Conservation (phyloP, 345 rosid genomes). For the Crucihimalaya himalaica region DNA sequence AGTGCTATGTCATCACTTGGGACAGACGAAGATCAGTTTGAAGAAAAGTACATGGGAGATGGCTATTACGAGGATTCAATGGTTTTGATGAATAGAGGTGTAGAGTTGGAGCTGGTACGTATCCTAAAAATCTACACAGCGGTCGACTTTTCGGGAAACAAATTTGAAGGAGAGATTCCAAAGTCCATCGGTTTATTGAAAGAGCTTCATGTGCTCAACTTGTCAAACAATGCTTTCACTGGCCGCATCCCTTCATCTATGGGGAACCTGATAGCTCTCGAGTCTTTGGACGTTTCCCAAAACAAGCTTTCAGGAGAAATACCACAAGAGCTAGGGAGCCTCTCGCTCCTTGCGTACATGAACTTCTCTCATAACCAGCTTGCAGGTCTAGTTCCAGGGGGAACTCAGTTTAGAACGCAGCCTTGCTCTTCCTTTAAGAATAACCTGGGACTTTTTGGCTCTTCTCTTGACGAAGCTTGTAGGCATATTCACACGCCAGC, state of each 20-base stretch:
- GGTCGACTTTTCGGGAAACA: conserved; percentile 7
- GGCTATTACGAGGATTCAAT: neutral
- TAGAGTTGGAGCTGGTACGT: neutral
- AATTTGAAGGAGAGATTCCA: conserved; percentile 36
- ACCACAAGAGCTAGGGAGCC: neutral
- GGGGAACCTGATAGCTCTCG: neutral
- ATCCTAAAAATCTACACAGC: neutral
- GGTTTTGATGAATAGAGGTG: neutral
- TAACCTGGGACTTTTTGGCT: neutral
- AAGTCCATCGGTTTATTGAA: conserved; percentile 27
- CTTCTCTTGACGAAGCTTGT: neutral
- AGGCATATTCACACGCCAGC: neutral
- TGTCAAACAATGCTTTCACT: neutral
- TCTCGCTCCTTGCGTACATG: neutral
- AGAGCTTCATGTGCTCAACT: conserved; percentile 22
- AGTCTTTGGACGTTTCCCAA: neutral
- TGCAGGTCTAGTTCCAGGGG: neutral
- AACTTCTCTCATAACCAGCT: neutral
- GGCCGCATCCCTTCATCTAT: neutral
- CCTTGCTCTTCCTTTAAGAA: neutral
- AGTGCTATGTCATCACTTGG: neutral
- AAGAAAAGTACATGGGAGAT: neutral
- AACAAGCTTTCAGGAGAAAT: neutral
- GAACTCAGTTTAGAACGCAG: neutral
- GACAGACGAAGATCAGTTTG: neutral